Conservation (phyloP, 2,329 filamentous ascomycete species). For the Nemania sp. region DNA sequence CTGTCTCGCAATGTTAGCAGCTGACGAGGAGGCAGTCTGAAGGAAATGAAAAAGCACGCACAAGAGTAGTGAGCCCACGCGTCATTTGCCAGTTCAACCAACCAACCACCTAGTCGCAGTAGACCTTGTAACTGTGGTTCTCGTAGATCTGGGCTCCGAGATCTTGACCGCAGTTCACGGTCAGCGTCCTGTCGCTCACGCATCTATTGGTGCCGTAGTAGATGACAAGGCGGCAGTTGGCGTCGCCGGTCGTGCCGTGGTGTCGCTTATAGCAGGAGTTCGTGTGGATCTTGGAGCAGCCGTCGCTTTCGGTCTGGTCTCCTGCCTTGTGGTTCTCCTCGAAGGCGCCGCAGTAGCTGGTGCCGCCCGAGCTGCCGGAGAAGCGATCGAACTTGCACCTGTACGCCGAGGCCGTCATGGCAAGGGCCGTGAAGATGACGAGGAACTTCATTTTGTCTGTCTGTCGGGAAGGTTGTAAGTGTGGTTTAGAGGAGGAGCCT, state of each 20-base stretch:
- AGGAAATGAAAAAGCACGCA: too few relatives aligned
- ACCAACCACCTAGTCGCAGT: not conserved
- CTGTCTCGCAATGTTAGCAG: too few relatives aligned
- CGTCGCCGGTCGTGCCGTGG: not conserved
- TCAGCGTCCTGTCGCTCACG: not conserved
- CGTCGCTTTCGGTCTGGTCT: not conserved
- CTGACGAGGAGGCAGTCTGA: too few relatives aligned
- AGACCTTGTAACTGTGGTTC: not conserved
- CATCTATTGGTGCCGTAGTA: not conserved
- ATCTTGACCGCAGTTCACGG: not conserved
- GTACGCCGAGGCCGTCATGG: not conserved
- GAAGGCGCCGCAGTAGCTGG: not conserved
- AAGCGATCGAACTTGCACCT: constrained; percentile 2
- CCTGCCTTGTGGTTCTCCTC: not conserved
- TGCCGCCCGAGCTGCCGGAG: not conserved
- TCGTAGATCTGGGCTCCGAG: not conserved
- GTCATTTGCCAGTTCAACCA: too few relatives aligned
- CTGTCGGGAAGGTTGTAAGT: too few relatives aligned
- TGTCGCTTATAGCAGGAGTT: not conserved
- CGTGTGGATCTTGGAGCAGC: not conserved
- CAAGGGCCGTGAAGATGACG: not conserved
- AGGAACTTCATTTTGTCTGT: too few relatives aligned
- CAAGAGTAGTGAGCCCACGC: too few relatives aligned
- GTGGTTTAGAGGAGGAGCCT: too few relatives aligned
- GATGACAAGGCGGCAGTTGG: not conserved